A percentile compares a stretch with the other conserved stretches of the same genome.
Conservation (phyloP, 805 yeast species). For the Yamadazyma insecticola region DNA sequence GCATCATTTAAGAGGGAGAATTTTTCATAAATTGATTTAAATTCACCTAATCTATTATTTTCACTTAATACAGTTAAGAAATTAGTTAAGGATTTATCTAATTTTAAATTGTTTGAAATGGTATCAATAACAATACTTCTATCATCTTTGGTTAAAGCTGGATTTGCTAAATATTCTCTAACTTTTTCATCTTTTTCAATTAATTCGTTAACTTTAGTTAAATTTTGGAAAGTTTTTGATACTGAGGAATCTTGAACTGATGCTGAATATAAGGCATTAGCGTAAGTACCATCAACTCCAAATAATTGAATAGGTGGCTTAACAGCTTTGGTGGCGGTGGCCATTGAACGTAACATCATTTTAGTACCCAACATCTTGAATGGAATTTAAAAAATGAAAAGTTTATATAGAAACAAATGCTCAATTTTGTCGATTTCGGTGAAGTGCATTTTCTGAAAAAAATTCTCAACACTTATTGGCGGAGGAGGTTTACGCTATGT, state of each 20-base stretch:
- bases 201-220: slow-evolving; percentile 52
- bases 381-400: too few species aligned
- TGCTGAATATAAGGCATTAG: slow-evolving; percentile 89
- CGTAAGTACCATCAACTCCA: slow-evolving; percentile 96
- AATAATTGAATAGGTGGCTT: slow-evolving; percentile 91
- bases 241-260: slow-evolving; percentile 77
- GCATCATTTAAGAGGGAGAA: slow-evolving; percentile 81
- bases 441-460: too few species aligned
- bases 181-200: slow-evolving; percentile 63
- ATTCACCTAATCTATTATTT: slow-evolving; percentile 83
- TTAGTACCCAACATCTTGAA: slow-evolving; percentile 11
- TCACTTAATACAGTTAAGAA: slow-evolving; percentile 83
- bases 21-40: slow-evolving; percentile 61
- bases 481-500: slow-evolving; percentile 5
- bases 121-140: slow-evolving; percentile 66
- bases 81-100: slow-evolving; percentile 73
- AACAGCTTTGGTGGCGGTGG: slow-evolving; percentile 60
- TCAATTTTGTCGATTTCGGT: too few species aligned
- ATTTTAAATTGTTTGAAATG: slow-evolving; percentile 42
- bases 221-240: slow-evolving; percentile 64
- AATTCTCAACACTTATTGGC: too few species aligned
- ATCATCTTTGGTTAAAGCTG: slow-evolving; percentile 74
- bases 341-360: slow-evolving; percentile 54
- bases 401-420: too few species aligned
- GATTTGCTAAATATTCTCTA: slow-evolving; percentile 62